phyloP scores from a whole-genome alignment of 345 rosid genomes.

The Lepidium africanum region DNA sequence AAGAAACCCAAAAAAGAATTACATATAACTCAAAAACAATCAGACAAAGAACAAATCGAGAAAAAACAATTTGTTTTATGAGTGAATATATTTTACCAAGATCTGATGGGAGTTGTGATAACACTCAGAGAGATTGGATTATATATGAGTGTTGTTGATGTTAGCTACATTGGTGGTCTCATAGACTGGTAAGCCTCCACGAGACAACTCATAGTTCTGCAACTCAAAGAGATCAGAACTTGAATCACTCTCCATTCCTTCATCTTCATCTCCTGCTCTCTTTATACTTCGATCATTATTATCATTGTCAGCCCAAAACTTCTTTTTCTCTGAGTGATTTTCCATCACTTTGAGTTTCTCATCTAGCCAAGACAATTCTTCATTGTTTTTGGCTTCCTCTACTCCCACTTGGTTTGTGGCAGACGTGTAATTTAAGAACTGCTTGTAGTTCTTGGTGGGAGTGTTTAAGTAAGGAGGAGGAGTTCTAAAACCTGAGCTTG shows the following conservation, averaged over 20 bases:
- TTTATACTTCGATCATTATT: slow-evolving; percentile 3
- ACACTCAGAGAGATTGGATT: not conserved
- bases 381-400: slow-evolving; percentile 25
- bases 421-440: slow-evolving; percentile 39
- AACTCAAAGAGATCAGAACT: slow-evolving; percentile 95
- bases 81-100: not conserved
- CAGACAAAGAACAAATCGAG: slow-evolving; percentile 5
- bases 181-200: slow-evolving; percentile 80
- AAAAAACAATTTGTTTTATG: not conserved
- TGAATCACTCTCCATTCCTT: slow-evolving; percentile 81
- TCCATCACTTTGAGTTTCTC: slow-evolving; percentile 34
- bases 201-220: slow-evolving; percentile 68
- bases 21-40: not conserved
- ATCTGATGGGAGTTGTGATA: slow-evolving; percentile 2
- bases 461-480: slow-evolving; percentile 59
- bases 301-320: slow-evolving; percentile 18
- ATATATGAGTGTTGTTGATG: slow-evolving; percentile 63
- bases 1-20: not conserved
- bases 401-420: slow-evolving; percentile 42
- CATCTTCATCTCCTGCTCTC: slow-evolving; percentile 38
- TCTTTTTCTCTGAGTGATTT: slow-evolving; percentile 25
- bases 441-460: slow-evolving; percentile 52
- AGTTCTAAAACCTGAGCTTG: slow-evolving; percentile 68
- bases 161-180: slow-evolving; percentile 74
- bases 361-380: slow-evolving; percentile 32